Evolutionary conservation across 306 rosid species (phyloP), one percentile per base, ranked within the genome.

Genomic region (Arachis stenosperma): DNA sequence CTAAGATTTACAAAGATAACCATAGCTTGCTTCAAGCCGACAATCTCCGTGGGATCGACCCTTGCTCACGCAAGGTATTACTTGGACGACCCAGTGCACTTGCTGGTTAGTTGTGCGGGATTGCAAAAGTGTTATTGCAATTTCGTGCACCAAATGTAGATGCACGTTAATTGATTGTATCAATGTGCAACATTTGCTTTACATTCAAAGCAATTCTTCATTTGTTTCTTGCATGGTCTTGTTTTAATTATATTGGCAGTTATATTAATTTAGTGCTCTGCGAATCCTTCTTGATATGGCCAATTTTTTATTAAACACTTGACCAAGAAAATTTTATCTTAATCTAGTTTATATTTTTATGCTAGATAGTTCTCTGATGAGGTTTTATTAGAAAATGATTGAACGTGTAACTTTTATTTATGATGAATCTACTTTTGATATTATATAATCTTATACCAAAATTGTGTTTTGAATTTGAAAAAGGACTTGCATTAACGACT

Each of bases 311-410:
- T 17, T 17, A 17, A 17, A 17, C 48, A 33, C 62, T 42, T 61
- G 2, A 36, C 46, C 13, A 14, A 40, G 41, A 74, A 61, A 67
- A 44, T 30, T 43, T 74, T 50, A 68, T 14, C 36, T 43, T 8
- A 39, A 53, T 41, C 61, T 61, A 51, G 71, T 68, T 43, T 5
- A 55, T 67, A 61, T 60, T 67, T 41, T 72, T 66, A n/a, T 65
- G 53, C 47, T 44, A 36, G 9, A 78, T 15, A 14, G 60, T 61
- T 33, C 70, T 50, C 66, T 66, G 58, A 66, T 73, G 78, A 41
- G 7, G 29, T 47, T 57, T 50, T 51, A 72, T 59, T 57, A 27
- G 47, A 46, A 78, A 71, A 60, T 13, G 17, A 6, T 27, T 56
- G 46, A 29, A 61, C 52, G 27, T 29, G 12, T 3, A n/a, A 7